phyloP scores from a whole-genome alignment of 192 early-diverging fungal genomes.

The Coemansia umbellata region DNA sequence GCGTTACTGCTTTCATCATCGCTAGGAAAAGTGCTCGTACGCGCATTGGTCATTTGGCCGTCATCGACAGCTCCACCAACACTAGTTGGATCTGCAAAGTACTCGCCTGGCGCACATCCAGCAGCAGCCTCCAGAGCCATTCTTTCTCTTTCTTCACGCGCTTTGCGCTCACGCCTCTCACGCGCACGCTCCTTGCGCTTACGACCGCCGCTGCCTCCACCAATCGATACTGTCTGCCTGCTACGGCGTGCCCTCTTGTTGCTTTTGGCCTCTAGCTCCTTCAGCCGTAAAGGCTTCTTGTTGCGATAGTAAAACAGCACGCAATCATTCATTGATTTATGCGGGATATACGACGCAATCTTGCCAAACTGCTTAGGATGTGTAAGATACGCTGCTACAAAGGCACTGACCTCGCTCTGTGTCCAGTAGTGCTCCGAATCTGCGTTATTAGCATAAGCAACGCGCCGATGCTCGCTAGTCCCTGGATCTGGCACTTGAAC shows the following conservation, averaged over 20 bases:
- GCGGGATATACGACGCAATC: slow-evolving; percentile 59
- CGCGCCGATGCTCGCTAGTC: slow-evolving; percentile 8
- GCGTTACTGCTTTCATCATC: slow-evolving; percentile 12
- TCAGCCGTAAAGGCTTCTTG: slow-evolving; percentile 69
- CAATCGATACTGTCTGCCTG: slow-evolving; percentile 35
- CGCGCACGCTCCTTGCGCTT: slow-evolving; percentile 48
- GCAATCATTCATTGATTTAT: slow-evolving; percentile 66
- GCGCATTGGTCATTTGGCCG: background rate
- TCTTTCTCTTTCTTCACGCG: slow-evolving; percentile 30
- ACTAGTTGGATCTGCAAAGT: background rate
- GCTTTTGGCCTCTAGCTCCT: slow-evolving; percentile 55
- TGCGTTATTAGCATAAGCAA: slow-evolving; percentile 42
- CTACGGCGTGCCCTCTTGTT: slow-evolving; percentile 35
- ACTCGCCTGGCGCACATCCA: slow-evolving; percentile 7
- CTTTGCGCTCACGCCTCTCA: slow-evolving; percentile 29
- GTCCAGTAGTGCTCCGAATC: slow-evolving; percentile 64
- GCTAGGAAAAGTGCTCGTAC: slow-evolving; percentile 1
- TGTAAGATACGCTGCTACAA: slow-evolving; percentile 61
- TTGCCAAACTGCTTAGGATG: slow-evolving; percentile 76
- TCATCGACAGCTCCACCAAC: background rate
- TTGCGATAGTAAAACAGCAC: slow-evolving; percentile 77
- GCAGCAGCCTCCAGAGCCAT: slow-evolving; percentile 35
- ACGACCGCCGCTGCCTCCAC: slow-evolving; percentile 10
- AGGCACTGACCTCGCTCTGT: slow-evolving; percentile 59
- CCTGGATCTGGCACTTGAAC: slow-evolving; percentile 34